phyloP scores from a whole-genome alignment of 139 green algal species.

The Chlamydomonas schloesseri region DNA sequence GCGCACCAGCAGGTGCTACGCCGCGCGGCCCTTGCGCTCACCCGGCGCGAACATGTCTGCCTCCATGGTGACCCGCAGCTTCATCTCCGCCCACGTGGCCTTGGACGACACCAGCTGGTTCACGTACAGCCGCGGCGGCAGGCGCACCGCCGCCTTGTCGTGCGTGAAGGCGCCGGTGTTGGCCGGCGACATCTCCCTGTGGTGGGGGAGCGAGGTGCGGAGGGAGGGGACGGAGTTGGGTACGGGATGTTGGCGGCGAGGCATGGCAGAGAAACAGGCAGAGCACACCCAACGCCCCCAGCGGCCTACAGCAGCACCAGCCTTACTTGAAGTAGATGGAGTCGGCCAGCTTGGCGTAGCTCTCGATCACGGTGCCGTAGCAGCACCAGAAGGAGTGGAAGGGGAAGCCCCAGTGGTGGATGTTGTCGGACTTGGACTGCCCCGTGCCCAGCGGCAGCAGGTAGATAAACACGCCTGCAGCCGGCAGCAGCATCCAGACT shows the following conservation, averaged over 20 bases:
- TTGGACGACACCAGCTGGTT: conserved; percentile 53
- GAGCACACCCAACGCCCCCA: too few relatives aligned
- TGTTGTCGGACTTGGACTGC: conserved; percentile 55
- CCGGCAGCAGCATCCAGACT: too few relatives aligned
- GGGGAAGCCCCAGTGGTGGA: conserved; percentile 61
- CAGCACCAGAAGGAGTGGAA: conserved; percentile 81
- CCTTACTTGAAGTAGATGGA: conserved; percentile 74
- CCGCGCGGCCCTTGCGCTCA: too few relatives aligned
- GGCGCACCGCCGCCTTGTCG: neutral
- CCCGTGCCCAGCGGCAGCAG: conserved; percentile 62
- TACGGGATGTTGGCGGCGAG: neutral
- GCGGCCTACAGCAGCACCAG: too few relatives aligned
- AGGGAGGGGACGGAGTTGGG: neutral
- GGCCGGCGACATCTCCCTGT: conserved; percentile 3
- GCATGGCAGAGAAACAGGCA: too few relatives aligned
- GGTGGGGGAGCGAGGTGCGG: neutral
- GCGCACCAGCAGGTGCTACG: too few relatives aligned
- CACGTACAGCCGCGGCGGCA: conserved; percentile 48
- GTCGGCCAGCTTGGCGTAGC: conserved; percentile 75
- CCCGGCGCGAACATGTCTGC: conserved; percentile 49
- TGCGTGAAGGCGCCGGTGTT: too few relatives aligned
- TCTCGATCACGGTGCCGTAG: conserved; percentile 75
- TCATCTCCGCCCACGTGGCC: conserved; percentile 41
- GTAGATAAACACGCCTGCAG: conserved; percentile 64
- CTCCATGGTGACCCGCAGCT: conserved; percentile 19